Conservation (phyloP, 805 yeast genomes). For the Sporopachydermia lactativora region DNA sequence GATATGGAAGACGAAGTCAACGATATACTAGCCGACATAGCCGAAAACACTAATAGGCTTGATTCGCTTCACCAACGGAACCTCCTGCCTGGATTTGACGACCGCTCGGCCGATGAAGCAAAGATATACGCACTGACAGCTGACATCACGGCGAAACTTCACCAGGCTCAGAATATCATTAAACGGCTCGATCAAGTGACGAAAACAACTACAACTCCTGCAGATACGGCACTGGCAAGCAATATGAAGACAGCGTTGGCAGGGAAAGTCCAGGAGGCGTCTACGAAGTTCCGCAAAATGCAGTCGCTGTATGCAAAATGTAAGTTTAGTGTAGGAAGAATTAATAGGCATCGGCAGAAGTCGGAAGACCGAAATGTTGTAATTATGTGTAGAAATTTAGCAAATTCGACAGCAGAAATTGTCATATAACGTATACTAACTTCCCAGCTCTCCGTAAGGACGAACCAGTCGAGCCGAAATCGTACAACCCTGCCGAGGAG, state of each 20-base stretch:
- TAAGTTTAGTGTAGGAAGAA: too few species aligned
- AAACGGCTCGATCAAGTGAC: conserved; percentile 43
- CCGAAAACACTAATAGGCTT: conserved; percentile 40
- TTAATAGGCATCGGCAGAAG: too few species aligned
- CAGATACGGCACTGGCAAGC: conserved; percentile 51
- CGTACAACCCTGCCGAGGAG: conserved; percentile 15
- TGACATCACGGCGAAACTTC: conserved; percentile 61
- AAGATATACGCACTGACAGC: conserved; percentile 70
- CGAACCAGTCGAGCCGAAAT: conserved; percentile 15
- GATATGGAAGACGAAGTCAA: conserved; percentile 66
- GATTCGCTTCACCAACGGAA: conserved; percentile 66
- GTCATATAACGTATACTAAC: too few species aligned
- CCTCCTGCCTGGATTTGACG: conserved; percentile 77
- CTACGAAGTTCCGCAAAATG: conserved; percentile 67
- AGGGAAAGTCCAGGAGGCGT: conserved; percentile 61
- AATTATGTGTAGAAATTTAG: too few species aligned
- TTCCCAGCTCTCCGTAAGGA: background rate
- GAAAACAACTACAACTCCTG: conserved; percentile 23
- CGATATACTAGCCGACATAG: conserved; percentile 37
- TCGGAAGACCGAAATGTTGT: too few species aligned
- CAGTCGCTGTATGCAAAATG: conserved; percentile 86
- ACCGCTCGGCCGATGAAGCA: conserved; percentile 59
- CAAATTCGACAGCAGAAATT: too few species aligned
- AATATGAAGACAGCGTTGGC: conserved; percentile 83
- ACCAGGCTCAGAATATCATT: conserved; percentile 62